Base-by-base conservation (phyloP, 495 filamentous ascomycete genomes). In the Xylaria acuta region DNA sequence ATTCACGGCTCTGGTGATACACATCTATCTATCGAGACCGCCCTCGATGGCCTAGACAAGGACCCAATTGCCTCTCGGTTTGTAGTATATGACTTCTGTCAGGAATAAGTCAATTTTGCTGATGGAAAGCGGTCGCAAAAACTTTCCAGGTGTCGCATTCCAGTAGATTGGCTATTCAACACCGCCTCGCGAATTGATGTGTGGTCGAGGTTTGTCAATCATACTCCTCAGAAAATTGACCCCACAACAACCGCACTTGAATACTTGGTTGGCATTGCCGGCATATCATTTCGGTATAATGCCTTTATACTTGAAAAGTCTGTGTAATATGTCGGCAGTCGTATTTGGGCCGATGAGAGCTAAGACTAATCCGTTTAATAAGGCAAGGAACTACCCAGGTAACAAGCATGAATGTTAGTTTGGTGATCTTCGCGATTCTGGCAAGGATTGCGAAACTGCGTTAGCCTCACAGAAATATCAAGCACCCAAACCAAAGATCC, bases 401-500 rank as follows among this genome's bases (percentile, higher is more conserved):
- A 71, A 64, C 66, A 47, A 30, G 72, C 71, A 76, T 73, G 70
- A 74, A 70, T 68, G 71, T 71, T 74, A 70, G 65, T 58, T 56
- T 54, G 64, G 38, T 62, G 74, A 73, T 77, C 75, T 77, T 79
- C 74, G 71, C 75, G 74, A 69, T 72, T 58, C 30, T 27, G 49
- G 38, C 75, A 76, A 67, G 77, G 75, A 77, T 79, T 40, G 72
- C 77, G 75, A 77, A 77, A 79, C 77, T 69, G 56, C 66, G 70
- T 72, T 62, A 72, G 72, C 73, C 72, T 72, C 67, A 58, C 38
- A 67, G 59, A 68, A 43, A 64, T 66, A 62, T 75, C 73, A 72
- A 68, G 59, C 72, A 63, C 62, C 66, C 60, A 69, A 75, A 36
- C 59, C 20, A 43, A 56, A 65, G 51, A 70, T 38, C 56, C 68